Evolutionary conservation across 1,284 basidiomycete species (phyloP).

Genomic region (Rhodotorula sp.): DNA sequence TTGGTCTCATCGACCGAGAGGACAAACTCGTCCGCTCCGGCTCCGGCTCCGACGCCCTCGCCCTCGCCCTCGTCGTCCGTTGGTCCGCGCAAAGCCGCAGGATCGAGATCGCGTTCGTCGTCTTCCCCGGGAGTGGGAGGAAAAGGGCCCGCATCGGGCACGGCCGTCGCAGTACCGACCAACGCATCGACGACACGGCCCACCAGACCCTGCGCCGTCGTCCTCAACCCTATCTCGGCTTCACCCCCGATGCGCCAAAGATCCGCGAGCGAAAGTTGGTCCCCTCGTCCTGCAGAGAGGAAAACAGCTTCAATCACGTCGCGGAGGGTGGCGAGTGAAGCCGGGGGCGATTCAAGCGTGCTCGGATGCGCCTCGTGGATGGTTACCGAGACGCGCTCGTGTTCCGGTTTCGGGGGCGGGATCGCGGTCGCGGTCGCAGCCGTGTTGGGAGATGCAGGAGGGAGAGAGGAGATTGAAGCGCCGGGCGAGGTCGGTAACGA

Average conservation of each 20-base stretch:
- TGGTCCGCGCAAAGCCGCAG: too few species aligned
- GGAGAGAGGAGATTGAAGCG: neutral
- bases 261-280: constrained; percentile 1
- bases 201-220: neutral
- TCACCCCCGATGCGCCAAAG: constrained; percentile 11
- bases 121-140: too few species aligned
- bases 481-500: neutral
- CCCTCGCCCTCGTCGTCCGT: neutral
- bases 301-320: neutral
- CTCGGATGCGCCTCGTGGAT: neutral
- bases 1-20: neutral
- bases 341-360: neutral
- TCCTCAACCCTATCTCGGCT: neutral
- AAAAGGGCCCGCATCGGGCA: too few species aligned
- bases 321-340: neutral
- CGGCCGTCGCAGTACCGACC: neutral
- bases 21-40: neutral
- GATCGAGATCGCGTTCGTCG: too few species aligned
- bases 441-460: too few species aligned
- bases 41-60: neutral
- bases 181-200: constrained; percentile 3
- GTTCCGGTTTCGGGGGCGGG: neutral
- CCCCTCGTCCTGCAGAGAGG: neutral
- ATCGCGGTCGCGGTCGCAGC: neutral
- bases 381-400: constrained; percentile 9